Evolutionary conservation across 1,284 basidiomycete species (phyloP).

Genomic region (Tranzscheliella williamsii): DNA sequence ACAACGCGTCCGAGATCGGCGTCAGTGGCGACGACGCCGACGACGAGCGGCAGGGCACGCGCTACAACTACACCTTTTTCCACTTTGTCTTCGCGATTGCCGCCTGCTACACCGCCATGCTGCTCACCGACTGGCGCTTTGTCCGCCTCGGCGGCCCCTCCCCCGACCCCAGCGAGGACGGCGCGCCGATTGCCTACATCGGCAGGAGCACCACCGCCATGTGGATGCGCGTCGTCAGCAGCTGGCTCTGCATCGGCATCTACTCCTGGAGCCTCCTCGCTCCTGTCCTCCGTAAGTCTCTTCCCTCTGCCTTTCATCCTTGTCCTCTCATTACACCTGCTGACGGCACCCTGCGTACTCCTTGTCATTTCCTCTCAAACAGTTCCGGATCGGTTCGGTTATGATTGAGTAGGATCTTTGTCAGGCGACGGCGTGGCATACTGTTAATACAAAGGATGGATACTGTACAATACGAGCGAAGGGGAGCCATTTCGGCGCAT

Average conservation of each 20-base stretch:
- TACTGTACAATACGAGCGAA: too few species aligned
- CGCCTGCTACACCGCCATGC: constrained; percentile 96
- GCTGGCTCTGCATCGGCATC: constrained; percentile 65
- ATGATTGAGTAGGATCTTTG: constrained; percentile 18
- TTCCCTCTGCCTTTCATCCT: too few species aligned
- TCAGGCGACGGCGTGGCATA: too few species aligned
- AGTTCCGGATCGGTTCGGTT: constrained; percentile 53
- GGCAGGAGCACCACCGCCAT: constrained; percentile 93
- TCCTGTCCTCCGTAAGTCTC: constrained; percentile 80
- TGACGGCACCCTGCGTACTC: background rate
- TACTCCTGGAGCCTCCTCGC: constrained; percentile 67
- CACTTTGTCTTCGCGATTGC: constrained; percentile 95
- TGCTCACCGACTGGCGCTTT: constrained; percentile 88
- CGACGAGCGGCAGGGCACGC: constrained; percentile 93
- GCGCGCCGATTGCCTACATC: constrained; percentile 80
- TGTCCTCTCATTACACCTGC: background rate
- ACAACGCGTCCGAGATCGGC: constrained; percentile 68
- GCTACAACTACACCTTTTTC: constrained; percentile 99
- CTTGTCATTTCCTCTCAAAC: background rate
- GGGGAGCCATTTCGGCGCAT: too few species aligned
- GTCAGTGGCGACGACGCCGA: constrained; percentile 75
- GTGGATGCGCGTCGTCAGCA: constrained; percentile 98
- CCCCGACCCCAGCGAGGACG: constrained; percentile 63
- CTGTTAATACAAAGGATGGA: too few species aligned
- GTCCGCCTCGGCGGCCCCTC: constrained; percentile 44